Base-by-base conservation (phyloP, 75 land plant species). In the Selaginella tamariscina region DNA sequence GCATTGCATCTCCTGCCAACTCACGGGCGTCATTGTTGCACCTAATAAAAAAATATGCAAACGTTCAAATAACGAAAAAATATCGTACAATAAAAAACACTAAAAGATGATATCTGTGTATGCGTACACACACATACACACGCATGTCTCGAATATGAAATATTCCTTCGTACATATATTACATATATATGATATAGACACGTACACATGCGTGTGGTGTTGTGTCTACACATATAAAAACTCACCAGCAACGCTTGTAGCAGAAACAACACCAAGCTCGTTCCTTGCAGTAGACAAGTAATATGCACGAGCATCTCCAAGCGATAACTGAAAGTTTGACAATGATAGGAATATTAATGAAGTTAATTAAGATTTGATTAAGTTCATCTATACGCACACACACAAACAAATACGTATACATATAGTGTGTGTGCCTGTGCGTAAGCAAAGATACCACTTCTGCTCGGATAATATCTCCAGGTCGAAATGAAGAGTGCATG, bases 1-100 rank as follows among this genome's bases (percentile, higher is more conserved):
- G 66, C 98, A 93, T 68, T 91, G 89, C 98, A 93, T 93, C 65
- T 93, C 96, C 33, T 87, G 89, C 91, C 96, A 89, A 72, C 91
- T 85, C 33, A 93, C 79, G 0, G 98, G 88, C 54, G 89, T 82
- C 98, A 93, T 93, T 1, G 81, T 70, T 71, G 72, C 91, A 67
- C 98, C 98, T 93, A 29, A n/a, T 33, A 26, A 22, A 23, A 56
- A n/a, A n/a, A n/a, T n/a, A n/a, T n/a, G n/a, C n/a, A n/a, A n/a
- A n/a, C n/a, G n/a, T n/a, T n/a, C 62, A 73, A 8, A 29, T 0
- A 65, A 24, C 27, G 21, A 32, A 32, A 54, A 24, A 39, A 39
- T 5, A 39, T 39, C 49, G 49, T 5, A 39, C 15, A 5, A 15
- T 15, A 39, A 39, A 39, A 39, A 5, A n/a, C n/a, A n/a, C n/a